A percentile compares a stretch with the other conserved stretches of the same genome.
phyloP scores from a whole-genome alignment of 768 basidiomycete genomes.

The Kwoniella sp. region DNA sequence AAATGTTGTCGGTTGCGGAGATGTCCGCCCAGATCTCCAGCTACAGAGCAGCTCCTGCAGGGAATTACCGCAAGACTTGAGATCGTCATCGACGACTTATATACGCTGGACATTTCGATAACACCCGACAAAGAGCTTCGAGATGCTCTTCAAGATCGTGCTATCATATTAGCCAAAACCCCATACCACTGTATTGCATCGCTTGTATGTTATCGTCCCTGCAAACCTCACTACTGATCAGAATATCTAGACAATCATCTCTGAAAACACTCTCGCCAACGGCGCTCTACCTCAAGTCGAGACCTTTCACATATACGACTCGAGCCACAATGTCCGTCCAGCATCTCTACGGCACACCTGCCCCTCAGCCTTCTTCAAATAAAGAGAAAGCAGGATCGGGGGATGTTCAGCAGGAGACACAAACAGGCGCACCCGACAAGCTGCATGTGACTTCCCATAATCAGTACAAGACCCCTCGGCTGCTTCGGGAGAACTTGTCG shows the following conservation, averaged over 20 bases:
- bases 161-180: no score
- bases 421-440: slow-evolving; percentile 4
- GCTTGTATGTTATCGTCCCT: not conserved
- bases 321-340: not conserved
- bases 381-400: not conserved
- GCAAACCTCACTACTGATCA: not conserved
- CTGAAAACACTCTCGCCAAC: not conserved
- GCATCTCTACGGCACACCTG: slow-evolving; percentile 22
- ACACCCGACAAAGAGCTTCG: not conserved
- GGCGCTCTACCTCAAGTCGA: not conserved
- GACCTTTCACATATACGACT: not conserved
- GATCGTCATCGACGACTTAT: not conserved
- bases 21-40: not conserved
- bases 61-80: no score
- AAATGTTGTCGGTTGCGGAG: not conserved
- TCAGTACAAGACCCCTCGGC: slow-evolving; percentile 73
- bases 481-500: slow-evolving; percentile 66
- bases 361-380: slow-evolving; percentile 13
- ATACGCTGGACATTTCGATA: not conserved
- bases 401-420: not conserved
- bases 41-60: no score
- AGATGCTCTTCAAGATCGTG: no score
- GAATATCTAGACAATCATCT: not conserved
- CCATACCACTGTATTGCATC: no score
- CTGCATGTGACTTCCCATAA: slow-evolving; percentile 67